phyloP scores from a whole-genome alignment of 108 stramenopile genomes.

The Cyclotella cryptica region DNA sequence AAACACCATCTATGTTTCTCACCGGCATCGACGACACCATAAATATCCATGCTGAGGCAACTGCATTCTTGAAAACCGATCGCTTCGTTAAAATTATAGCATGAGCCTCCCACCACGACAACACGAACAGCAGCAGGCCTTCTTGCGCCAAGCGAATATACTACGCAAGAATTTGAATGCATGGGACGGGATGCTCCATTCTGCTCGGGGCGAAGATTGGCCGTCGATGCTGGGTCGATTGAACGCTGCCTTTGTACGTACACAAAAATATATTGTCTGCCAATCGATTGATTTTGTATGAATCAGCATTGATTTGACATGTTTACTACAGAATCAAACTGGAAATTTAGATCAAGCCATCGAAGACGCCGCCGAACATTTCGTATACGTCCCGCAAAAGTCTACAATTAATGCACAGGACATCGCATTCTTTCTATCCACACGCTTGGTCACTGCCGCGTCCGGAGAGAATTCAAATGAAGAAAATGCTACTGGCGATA shows the following conservation, averaged over 20 bases:
- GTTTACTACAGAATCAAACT: constrained; percentile 64
- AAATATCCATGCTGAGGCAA: too few species aligned
- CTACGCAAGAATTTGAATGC: constrained; percentile 79
- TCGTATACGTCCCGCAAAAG: constrained; percentile 82
- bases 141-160: constrained; percentile 78
- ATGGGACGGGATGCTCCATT: constrained; percentile 77
- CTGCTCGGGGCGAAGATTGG: constrained; percentile 83
- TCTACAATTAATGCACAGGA: constrained; percentile 83
- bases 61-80: background rate
- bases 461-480: constrained; percentile 41
- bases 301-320: background rate
- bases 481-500: constrained; percentile 14
- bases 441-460: constrained; percentile 63
- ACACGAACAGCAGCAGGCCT: constrained; percentile 66
- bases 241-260: constrained; percentile 79
- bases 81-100: background rate
- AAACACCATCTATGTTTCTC: too few species aligned
- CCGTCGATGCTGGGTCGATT: constrained; percentile 83
- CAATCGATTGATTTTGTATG: background rate
- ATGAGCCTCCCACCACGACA: constrained; percentile 45
- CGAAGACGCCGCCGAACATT: constrained; percentile 84
- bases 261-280: background rate
- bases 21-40: too few species aligned
- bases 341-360: constrained; percentile 74
- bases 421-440: constrained; percentile 88